These are phyloP conservation scores for Aureobasidium sp. DNA, from an alignment of 2,329 filamentous ascomycete species.

Conservation along the genomic window DNA sequence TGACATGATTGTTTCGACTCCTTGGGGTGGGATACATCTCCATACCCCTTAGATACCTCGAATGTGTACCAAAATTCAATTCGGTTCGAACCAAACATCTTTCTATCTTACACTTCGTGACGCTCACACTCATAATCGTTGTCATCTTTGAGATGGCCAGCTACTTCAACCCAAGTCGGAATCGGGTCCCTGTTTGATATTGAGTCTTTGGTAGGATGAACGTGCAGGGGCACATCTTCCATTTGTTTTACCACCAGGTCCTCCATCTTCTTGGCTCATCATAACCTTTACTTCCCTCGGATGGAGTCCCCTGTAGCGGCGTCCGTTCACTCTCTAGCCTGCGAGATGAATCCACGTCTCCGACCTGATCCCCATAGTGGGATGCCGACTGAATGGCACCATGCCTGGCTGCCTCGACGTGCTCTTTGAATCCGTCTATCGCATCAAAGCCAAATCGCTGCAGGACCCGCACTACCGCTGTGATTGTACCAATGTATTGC, in stretches of 20 bases:
- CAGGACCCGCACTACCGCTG: neutral
- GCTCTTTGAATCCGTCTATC: neutral
- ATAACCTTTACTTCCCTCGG: no score
- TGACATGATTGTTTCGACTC: conserved; percentile 3
- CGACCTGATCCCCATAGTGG: neutral
- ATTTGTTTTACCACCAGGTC: no score
- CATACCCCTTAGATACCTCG: neutral
- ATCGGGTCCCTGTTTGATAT: neutral
- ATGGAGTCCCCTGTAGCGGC: no score
- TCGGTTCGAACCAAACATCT: neutral
- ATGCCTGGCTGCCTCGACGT: neutral
- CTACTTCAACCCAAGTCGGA: no score
- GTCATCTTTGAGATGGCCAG: no score
- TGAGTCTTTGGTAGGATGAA: no score
- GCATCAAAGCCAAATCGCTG: neutral
- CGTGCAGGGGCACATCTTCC: no score
- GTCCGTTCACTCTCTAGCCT: no score
- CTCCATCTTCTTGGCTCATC: no score
- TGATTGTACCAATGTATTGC: neutral
- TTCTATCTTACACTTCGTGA: neutral
- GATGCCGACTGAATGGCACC: neutral
- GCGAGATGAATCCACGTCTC: neutral
- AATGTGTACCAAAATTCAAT: conserved; percentile 2
- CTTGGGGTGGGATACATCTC: neutral
- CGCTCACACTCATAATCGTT: no score